Conservation (phyloP, 345 rosid species). For the Physaria fendleri region DNA sequence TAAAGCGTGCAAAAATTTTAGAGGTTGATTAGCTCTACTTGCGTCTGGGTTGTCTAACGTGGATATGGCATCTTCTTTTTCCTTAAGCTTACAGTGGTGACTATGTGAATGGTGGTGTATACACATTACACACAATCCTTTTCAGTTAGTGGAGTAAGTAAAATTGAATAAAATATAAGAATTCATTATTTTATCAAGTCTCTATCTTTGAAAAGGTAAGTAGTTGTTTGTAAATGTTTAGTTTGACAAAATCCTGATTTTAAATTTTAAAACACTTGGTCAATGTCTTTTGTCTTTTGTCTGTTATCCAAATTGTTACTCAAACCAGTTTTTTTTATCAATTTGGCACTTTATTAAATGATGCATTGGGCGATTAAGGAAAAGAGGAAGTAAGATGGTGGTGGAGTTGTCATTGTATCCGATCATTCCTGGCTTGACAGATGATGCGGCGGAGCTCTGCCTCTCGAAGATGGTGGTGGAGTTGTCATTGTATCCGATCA, state of each 20-base stretch:
- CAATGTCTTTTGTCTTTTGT: not conserved
- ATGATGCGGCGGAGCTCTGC: constrained; percentile 75
- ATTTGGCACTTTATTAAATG: not conserved
- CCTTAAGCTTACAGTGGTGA: not conserved
- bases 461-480: constrained; percentile 31
- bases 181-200: not conserved
- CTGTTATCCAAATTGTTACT: not conserved
- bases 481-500: constrained; percentile 5
- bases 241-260: not conserved
- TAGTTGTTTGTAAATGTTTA: not conserved
- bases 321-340: not conserved
- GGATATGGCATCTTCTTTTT: not conserved
- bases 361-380: not conserved
- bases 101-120: not conserved
- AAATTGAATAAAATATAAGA: not conserved
- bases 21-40: constrained; percentile 15
- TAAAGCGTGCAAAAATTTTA: constrained; percentile 1
- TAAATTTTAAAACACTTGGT: not conserved
- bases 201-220: not conserved
- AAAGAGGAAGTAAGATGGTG: not conserved
- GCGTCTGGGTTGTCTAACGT: not conserved
- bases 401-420: not conserved
- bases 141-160: not conserved
- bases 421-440: constrained; percentile 68
- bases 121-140: not conserved